These are phyloP conservation scores for Cornus florida DNA, from an alignment of 148 eudicot genomes.

Conservation along the genomic window DNA sequence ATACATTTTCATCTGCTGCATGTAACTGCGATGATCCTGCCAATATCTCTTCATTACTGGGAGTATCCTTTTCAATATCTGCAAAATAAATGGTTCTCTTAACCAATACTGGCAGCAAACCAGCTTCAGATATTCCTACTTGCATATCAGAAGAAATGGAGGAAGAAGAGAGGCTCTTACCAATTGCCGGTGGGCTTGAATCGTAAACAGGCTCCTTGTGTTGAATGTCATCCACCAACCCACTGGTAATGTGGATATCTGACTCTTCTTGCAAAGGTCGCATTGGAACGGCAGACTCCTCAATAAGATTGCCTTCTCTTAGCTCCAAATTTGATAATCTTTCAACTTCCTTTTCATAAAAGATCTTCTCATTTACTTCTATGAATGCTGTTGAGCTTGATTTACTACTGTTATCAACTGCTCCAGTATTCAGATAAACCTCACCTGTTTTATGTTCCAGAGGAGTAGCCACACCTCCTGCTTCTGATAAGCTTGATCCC, in stretches of 20 bases:
- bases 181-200: conserved; percentile 54
- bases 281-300: conserved; percentile 26
- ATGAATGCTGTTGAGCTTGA: conserved; percentile 40
- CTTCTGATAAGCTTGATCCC: conserved; percentile 17
- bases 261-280: conserved; percentile 29
- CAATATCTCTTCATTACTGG: conserved; percentile 14
- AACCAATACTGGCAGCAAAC: conserved; percentile 14
- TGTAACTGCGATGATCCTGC: conserved; percentile 7
- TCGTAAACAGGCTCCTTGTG: conserved; percentile 68
- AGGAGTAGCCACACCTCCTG: conserved; percentile 16
- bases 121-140: conserved; percentile 20
- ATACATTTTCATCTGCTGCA: conserved; percentile 8
- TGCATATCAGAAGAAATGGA: conserved; percentile 17
- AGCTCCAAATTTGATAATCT: conserved; percentile 18
- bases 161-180: conserved; percentile 32
- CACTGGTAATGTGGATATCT: conserved; percentile 16
- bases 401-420: conserved; percentile 21
- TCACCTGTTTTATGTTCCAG: conserved; percentile 6
- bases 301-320: conserved; percentile 16
- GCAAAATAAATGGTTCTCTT: conserved; percentile 23
- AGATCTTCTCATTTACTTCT: conserved; percentile 37
- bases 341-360: conserved; percentile 32
- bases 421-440: conserved; percentile 11
- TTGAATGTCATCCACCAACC: conserved; percentile 26
- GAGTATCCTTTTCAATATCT: conserved; percentile 12